Evolutionary conservation across 1,139 yeast species (phyloP).

Genomic region (Blastobotrys petasosporus): DNA sequence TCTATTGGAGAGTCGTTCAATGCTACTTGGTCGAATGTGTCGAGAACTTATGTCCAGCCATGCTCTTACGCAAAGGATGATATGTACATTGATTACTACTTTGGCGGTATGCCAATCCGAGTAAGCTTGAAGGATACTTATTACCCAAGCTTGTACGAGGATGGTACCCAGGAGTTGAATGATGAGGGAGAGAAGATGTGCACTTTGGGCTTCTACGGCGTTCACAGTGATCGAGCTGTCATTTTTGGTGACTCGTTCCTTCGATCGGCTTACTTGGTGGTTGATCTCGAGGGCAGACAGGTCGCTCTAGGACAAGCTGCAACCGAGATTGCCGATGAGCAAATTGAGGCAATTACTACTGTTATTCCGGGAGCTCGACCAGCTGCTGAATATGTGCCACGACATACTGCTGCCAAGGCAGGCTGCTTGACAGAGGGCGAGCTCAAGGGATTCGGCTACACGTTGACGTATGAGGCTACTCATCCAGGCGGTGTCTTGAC

Average conservation of each 20-base stretch:
- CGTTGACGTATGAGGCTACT: too few relatives aligned
- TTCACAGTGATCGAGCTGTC: constrained; percentile 17
- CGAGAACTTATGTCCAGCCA: constrained; percentile 21
- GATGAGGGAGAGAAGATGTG: constrained; percentile 16
- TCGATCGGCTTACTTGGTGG: constrained; percentile 69
- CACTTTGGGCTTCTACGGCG: constrained; percentile 20
- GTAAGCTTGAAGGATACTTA: constrained; percentile 15
- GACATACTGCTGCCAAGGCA: too few relatives aligned
- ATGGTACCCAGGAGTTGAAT: constrained; percentile 10
- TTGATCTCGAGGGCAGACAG: constrained; percentile 60
- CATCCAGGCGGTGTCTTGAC: too few relatives aligned
- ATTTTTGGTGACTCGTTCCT: constrained; percentile 69
- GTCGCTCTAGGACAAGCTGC: constrained; percentile 60
- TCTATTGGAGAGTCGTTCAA: constrained; percentile 23
- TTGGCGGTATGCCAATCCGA: constrained; percentile 16
- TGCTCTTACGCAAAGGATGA: constrained; percentile 20
- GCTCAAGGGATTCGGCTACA: too few relatives aligned
- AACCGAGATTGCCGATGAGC: constrained; percentile 19
- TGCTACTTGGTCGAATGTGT: constrained; percentile 31
- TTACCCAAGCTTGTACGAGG: constrained; percentile 11
- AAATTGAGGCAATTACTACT: constrained; percentile 21
- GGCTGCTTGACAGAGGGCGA: too few relatives aligned
- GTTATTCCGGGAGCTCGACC: constrained; percentile 19
- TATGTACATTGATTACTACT: constrained; percentile 15
- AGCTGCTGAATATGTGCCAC: constrained; percentile 11